Evolutionary conservation across 1,139 yeast genomes (phyloP).

Genomic region (Yamadazyma kanchanaburiensis): DNA sequence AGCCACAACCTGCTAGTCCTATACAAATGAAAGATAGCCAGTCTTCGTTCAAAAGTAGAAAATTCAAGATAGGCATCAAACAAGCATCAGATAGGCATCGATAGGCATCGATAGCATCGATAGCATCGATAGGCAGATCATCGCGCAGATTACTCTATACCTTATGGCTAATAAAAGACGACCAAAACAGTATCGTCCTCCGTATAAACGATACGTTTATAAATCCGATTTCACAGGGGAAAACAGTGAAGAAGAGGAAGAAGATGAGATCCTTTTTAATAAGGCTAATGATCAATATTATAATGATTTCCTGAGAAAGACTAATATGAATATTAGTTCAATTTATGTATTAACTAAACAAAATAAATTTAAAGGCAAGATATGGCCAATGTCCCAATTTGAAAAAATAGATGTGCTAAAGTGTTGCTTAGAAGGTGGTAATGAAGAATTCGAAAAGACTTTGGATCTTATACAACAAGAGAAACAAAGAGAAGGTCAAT

Average conservation of each 20-base stretch:
- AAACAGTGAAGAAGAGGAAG: conserved; percentile 35
- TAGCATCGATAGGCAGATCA: too few relatives aligned
- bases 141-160: too few relatives aligned
- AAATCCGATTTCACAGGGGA: conserved; percentile 43
- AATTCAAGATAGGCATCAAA: too few relatives aligned
- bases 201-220: conserved; percentile 75
- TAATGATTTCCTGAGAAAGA: conserved; percentile 23
- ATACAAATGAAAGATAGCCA: too few relatives aligned
- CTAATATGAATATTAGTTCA: conserved; percentile 29
- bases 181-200: conserved; percentile 75
- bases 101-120: too few relatives aligned
- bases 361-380: conserved; percentile 18
- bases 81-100: too few relatives aligned
- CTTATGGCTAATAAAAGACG: conserved; percentile 87
- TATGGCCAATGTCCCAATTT: conserved; percentile 45
- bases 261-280: conserved; percentile 14
- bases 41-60: too few relatives aligned
- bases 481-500: conserved; percentile 9
- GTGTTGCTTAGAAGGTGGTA: conserved; percentile 24
- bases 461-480: conserved; percentile 14
- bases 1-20: too few relatives aligned
- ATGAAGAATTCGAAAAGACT: conserved; percentile 14
- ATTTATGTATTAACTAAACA: conserved; percentile 34
- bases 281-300: conserved; percentile 8
- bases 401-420: conserved; percentile 45